Evolutionary conservation across 345 rosid species (phyloP), one percentile per base, ranked within the genome.

Genomic region (Salix udensis): DNA sequence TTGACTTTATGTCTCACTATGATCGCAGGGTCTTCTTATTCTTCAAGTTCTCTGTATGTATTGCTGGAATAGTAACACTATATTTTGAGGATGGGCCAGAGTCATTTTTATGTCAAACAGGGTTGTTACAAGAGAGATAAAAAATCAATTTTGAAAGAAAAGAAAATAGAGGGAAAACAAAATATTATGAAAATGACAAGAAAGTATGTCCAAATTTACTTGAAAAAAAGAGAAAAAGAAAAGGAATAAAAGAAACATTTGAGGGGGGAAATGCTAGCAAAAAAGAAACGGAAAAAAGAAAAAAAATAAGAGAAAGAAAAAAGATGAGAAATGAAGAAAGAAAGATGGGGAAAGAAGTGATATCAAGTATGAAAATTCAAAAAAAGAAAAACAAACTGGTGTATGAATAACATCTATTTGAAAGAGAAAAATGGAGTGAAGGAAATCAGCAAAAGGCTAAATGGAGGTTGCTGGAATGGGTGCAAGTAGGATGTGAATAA

Each of bases 11-110:
- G 89, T 88, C 89, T 85, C 86, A 84, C 89, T 86, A 85, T 91
- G 88, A 84, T 88, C 89, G 98, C 97, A 92, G 94, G 82, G 79
- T 86, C 84, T 81, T 82, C 87, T 75, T 80, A 78, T 81, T 77
- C 85, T 78, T 86, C 91, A 62, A 88, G 91, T 87, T 89, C 82
- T 81, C 85, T 85, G 76, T 86, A 74, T 83, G 78, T 86, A 78
- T 83, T 74, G 77, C 86, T 85, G 89, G 88, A 81, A 83, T 87
- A 76, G 39, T 81, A 84, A 40, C 83, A 62, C 67, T 82, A 75
- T 85, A 65, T 85, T 87, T 83, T 81, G 78, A 75, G 85, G 83
- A 61, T 76, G 86, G 85, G 76, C 75, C 67, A 71, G 74, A 39
- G 73, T 81, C 75, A 6, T 73, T 82, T 70, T 82, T 74, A 73